phyloP scores from a whole-genome alignment of 768 basidiomycete genomes.

The Grammothele lineata region DNA sequence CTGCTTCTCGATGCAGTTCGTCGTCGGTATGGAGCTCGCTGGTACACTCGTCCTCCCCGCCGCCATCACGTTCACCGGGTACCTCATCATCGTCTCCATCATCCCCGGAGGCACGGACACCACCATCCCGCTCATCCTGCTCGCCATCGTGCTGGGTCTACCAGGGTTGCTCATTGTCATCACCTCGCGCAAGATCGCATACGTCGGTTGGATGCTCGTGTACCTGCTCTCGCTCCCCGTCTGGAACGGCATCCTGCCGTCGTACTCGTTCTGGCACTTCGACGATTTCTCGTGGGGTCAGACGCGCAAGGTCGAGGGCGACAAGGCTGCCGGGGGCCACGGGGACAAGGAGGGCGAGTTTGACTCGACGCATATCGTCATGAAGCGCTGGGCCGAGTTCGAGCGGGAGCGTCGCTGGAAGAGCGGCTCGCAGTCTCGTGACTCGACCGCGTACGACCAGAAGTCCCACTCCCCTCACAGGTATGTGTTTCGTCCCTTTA shows the following conservation, averaged over 20 bases:
- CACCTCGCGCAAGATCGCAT: constrained; percentile 90
- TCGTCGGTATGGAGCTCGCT: constrained; percentile 96
- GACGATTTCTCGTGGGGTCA: constrained; percentile 99
- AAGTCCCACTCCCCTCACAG: constrained; percentile 44
- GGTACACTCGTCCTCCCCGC: constrained; percentile 96
- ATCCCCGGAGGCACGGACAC: constrained; percentile 76
- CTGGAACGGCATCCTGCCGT: constrained; percentile 95
- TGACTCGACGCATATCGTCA: constrained; percentile 93
- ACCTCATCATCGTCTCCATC: constrained; percentile 85
- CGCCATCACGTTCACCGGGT: constrained; percentile 95
- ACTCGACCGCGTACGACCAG: constrained; percentile 69
- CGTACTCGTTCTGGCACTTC: constrained; percentile 99
- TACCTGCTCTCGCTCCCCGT: constrained; percentile 91
- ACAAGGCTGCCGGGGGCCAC: constrained; percentile 55
- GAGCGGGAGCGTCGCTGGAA: constrained; percentile 95
- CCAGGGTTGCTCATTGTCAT: constrained; percentile 95
- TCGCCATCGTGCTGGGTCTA: constrained; percentile 93
- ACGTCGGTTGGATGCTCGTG: constrained; percentile 95
- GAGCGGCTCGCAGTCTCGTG: constrained; percentile 78
- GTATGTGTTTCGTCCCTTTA: too few species aligned
- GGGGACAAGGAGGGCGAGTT: constrained; percentile 98
- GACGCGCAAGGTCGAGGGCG: constrained; percentile 78
- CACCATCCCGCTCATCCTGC: constrained; percentile 86
- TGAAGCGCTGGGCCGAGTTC: constrained; percentile 99
- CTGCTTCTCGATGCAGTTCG: constrained; percentile 99